These are phyloP conservation scores for Glomus cerebriforme DNA, from an alignment of 192 early-diverging fungal species.

Conservation along the genomic window DNA sequence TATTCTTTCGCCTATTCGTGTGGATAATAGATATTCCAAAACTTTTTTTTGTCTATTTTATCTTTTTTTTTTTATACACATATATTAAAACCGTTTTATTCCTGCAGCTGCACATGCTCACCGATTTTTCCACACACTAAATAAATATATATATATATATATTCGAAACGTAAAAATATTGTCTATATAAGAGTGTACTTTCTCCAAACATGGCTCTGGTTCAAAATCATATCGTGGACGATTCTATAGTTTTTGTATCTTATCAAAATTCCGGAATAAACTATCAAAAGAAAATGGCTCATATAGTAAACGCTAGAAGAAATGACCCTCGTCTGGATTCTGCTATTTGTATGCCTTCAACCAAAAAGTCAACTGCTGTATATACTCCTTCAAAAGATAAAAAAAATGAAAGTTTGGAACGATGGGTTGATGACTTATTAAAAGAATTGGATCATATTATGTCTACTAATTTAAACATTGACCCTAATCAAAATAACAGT, in stretches of 20 bases:
- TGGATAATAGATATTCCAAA: too few species aligned
- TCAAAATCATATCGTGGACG: not conserved
- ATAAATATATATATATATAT: not conserved
- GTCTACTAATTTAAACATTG: slow-evolving; percentile 2
- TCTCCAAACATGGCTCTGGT: not conserved
- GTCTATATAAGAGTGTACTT: not conserved
- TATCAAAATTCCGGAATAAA: not conserved
- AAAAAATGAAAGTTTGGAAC: slow-evolving; percentile 25
- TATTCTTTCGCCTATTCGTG: too few species aligned
- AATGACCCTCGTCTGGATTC: slow-evolving; percentile 16
- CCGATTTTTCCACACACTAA: not conserved
- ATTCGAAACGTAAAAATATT: not conserved
- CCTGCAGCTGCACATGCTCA: not conserved
- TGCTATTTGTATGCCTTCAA: slow-evolving; percentile 24
- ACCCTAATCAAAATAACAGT: slow-evolving; percentile 3
- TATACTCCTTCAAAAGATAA: not conserved
- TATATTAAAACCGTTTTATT: not conserved
- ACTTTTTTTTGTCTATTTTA: too few species aligned
- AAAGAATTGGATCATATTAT: slow-evolving; percentile 7
- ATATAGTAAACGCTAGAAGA: not conserved
- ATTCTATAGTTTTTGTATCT: not conserved
- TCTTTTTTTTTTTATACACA: too few species aligned
- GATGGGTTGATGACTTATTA: slow-evolving; percentile 20
- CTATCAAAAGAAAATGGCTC: not conserved
- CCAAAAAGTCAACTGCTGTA: slow-evolving; percentile 4